Conservation (phyloP, 2,329 filamentous ascomycete species). For the Camillea tinctor region DNA sequence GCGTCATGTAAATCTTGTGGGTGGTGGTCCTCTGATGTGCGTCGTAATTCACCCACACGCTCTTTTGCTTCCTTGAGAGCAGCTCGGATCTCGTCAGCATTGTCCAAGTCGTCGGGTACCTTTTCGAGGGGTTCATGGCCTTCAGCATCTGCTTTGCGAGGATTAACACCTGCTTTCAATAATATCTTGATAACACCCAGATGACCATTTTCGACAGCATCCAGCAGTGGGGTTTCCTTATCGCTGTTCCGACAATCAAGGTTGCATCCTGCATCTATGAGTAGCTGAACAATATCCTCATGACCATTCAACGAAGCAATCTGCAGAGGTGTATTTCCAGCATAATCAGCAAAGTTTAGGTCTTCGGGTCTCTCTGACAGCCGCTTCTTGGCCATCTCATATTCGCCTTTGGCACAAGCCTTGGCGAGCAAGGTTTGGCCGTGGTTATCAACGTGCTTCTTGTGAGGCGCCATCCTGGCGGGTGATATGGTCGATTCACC, state of each 20-base stretch:
- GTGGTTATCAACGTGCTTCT: constrained; percentile 88
- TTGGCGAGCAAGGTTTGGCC: constrained; percentile 89
- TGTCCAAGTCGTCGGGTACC: constrained; percentile 70
- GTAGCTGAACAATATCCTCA: constrained; percentile 80
- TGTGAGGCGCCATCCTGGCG: constrained; percentile 68
- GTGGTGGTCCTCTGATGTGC: constrained; percentile 59
- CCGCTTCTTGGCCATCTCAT: constrained; percentile 73
- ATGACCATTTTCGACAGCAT: constrained; percentile 95
- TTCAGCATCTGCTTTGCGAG: constrained; percentile 84
- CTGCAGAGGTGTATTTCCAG: constrained; percentile 93
- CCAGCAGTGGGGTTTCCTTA: constrained; percentile 89
- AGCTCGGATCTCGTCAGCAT: constrained; percentile 75
- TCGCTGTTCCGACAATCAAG: constrained; percentile 77
- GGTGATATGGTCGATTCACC: constrained; percentile 63
- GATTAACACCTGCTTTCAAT: constrained; percentile 84
- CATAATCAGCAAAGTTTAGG: constrained; percentile 85
- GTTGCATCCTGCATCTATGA: constrained; percentile 82
- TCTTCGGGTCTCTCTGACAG: constrained; percentile 81
- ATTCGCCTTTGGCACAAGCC: constrained; percentile 81
- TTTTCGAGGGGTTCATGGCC: constrained; percentile 90
- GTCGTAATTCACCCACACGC: constrained; percentile 52
- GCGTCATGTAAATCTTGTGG: constrained; percentile 46
- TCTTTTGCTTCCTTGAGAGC: constrained; percentile 61
- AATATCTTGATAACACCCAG: constrained; percentile 83
- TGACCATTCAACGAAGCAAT: constrained; percentile 87